Base-by-base conservation (phyloP, 352 stramenopile genomes). In the Phytophthora sp. region DNA sequence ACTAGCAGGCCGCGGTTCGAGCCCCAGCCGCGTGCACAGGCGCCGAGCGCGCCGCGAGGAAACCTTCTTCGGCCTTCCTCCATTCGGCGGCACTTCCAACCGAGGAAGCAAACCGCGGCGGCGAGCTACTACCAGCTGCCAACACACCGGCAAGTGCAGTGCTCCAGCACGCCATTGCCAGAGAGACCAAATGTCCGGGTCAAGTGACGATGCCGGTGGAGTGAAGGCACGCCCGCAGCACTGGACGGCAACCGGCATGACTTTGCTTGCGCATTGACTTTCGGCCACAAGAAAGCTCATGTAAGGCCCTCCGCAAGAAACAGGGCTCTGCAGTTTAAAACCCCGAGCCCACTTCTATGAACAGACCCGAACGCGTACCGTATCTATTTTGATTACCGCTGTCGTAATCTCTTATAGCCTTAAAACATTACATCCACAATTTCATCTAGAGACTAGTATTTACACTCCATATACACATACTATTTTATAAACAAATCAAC, bases 241-340 rank as follows among this genome's bases (percentile, higher is more conserved):
- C 11, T 49, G 24, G 20, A 42, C 35, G n/a, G 6, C 30, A 21
- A 50, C 41, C 18, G 24, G 13, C 31, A 66, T 31, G 30, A 48
- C 49, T 44, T 43, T 12, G 41, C 39, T 66, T 62, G 58, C 58
- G 50, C 58, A 51, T 54, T 43, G 21, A n/a, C n/a, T n/a, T n/a
- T n/a, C n/a, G n/a, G n/a, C 34, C 54, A 54, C 54, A 61, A 52
- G 53, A 56, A 56, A 61, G 27, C 28, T 39, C 21, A 15, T 28
- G 27, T 49, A 32, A 31, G 44, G 18, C 26, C 20, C 10, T 23
- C 31, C 18, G 20, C 48, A 58, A 54, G 35, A 67, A 67, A 66
- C 41, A 45, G 49, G 49, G 15, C 20, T 34, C 20, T n/a, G 8
- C 15, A 5, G 44, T 63, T 63, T 55, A 43, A 56, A 56, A 55